A percentile compares a stretch with the other conserved stretches of the same genome.
Conservation (phyloP, 2,329 filamentous ascomycete genomes). For the Pseudocercospora musae region DNA sequence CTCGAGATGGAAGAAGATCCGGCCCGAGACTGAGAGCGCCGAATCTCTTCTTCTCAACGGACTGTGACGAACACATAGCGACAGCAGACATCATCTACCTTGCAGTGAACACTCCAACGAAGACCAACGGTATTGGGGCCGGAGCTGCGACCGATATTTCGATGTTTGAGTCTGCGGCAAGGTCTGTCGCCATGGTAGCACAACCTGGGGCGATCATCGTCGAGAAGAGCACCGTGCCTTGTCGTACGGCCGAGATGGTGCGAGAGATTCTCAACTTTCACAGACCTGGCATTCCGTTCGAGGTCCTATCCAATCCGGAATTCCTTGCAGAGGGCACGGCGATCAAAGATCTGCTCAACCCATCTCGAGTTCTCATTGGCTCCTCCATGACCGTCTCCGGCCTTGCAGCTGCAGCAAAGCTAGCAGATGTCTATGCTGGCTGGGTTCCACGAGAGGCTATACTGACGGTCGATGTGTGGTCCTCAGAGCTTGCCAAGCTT, state of each 20-base stretch:
- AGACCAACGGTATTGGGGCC: constrained; percentile 64
- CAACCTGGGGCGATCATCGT: constrained; percentile 68
- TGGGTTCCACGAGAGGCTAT: constrained; percentile 68
- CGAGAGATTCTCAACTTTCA: constrained; percentile 57
- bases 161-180: constrained; percentile 65
- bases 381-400: constrained; percentile 60
- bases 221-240: constrained; percentile 78
- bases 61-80: constrained; percentile 58
- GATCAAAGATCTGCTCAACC: constrained; percentile 64
- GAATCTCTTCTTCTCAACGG: constrained; percentile 77
- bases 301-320: constrained; percentile 77
- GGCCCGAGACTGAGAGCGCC: constrained; percentile 45
- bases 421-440: constrained; percentile 63
- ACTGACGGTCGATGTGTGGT: constrained; percentile 69
- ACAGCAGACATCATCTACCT: constrained; percentile 71
- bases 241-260: constrained; percentile 67
- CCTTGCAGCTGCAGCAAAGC: constrained; percentile 57
- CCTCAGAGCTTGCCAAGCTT: constrained; percentile 73
- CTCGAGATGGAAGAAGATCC: constrained; percentile 46
- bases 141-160: constrained; percentile 70
- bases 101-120: constrained; percentile 76
- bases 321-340: constrained; percentile 76
- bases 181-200: constrained; percentile 63
- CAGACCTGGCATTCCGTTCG: constrained; percentile 63
- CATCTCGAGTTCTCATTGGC: constrained; percentile 72